Evolutionary conservation across 1,284 basidiomycete genomes (phyloP).

Genomic region (Leccinum huronense): DNA sequence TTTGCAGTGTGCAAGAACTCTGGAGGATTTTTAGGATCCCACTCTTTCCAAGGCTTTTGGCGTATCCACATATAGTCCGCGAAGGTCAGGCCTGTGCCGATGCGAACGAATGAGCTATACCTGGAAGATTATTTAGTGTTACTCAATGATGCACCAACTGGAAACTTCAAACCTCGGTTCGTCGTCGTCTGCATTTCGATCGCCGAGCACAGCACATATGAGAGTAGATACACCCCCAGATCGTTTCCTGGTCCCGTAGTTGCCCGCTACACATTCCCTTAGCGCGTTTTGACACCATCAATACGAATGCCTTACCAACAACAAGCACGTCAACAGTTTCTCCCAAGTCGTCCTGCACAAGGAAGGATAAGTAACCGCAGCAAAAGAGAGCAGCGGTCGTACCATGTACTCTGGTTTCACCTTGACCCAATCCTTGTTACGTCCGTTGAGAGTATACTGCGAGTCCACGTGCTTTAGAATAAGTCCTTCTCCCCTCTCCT

Average conservation of each 20-base stretch:
- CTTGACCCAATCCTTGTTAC: slow-evolving; percentile 91
- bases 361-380: slow-evolving; percentile 6
- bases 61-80: slow-evolving; percentile 83
- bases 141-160: background rate
- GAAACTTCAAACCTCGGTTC: slow-evolving; percentile 55
- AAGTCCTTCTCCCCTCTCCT: slow-evolving; percentile 82
- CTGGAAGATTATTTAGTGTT: slow-evolving; percentile 36
- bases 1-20: slow-evolving; percentile 59
- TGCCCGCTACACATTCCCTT: slow-evolving; percentile 48
- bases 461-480: slow-evolving; percentile 84
- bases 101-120: slow-evolving; percentile 78
- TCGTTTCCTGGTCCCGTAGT: slow-evolving; percentile 73
- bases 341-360: slow-evolving; percentile 74
- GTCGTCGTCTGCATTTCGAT: slow-evolving; percentile 52
- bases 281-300: background rate
- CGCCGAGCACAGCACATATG: slow-evolving; percentile 75
- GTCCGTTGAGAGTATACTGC: slow-evolving; percentile 78
- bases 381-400: slow-evolving; percentile 18
- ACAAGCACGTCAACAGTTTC: slow-evolving; percentile 89
- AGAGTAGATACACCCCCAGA: slow-evolving; percentile 79
- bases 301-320: slow-evolving; percentile 54
- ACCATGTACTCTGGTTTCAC: slow-evolving; percentile 95
- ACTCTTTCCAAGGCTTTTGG: slow-evolving; percentile 69
- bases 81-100: slow-evolving; percentile 84
- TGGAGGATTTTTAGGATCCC: slow-evolving; percentile 65